Conservation (phyloP, 2,329 filamentous ascomycete species). For the Trichoderma sp. region DNA sequence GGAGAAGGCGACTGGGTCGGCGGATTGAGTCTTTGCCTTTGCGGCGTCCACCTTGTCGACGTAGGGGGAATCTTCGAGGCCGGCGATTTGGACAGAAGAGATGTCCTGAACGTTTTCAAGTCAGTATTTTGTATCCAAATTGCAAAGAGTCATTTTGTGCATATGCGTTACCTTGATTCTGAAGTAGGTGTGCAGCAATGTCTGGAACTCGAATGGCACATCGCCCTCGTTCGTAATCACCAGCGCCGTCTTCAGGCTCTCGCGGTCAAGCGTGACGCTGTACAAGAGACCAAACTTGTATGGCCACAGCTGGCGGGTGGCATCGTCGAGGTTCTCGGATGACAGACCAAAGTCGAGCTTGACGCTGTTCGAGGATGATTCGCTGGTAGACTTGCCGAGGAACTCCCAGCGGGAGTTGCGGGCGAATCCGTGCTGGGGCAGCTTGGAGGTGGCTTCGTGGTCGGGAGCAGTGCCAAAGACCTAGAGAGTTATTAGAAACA, state of each 20-base stretch:
- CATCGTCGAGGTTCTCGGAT: slow-evolving; percentile 68
- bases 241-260: slow-evolving; percentile 76
- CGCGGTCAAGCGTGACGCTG: slow-evolving; percentile 80
- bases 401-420: slow-evolving; percentile 92
- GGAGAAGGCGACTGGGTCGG: slow-evolving; percentile 68
- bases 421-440: slow-evolving; percentile 94
- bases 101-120: slow-evolving; percentile 69
- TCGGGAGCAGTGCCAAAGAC: slow-evolving; percentile 83
- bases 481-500: slow-evolving; percentile 46
- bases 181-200: slow-evolving; percentile 90
- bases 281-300: slow-evolving; percentile 90
- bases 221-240: slow-evolving; percentile 87
- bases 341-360: slow-evolving; percentile 97
- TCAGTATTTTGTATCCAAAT: not conserved
- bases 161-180: slow-evolving; percentile 70
- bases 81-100: slow-evolving; percentile 69
- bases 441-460: slow-evolving; percentile 74
- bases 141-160: slow-evolving; percentile 26
- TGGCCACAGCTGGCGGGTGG: slow-evolving; percentile 75
- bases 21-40: slow-evolving; percentile 66
- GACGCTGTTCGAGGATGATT: slow-evolving; percentile 64
- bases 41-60: slow-evolving; percentile 78
- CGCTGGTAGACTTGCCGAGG: slow-evolving; percentile 74
- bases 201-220: slow-evolving; percentile 85
- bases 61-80: slow-evolving; percentile 77